A percentile compares a stretch with the other conserved stretches of the same genome.
phyloP scores from a whole-genome alignment of 176 grass and related monocot species.

The Pontederia crassipes region DNA sequence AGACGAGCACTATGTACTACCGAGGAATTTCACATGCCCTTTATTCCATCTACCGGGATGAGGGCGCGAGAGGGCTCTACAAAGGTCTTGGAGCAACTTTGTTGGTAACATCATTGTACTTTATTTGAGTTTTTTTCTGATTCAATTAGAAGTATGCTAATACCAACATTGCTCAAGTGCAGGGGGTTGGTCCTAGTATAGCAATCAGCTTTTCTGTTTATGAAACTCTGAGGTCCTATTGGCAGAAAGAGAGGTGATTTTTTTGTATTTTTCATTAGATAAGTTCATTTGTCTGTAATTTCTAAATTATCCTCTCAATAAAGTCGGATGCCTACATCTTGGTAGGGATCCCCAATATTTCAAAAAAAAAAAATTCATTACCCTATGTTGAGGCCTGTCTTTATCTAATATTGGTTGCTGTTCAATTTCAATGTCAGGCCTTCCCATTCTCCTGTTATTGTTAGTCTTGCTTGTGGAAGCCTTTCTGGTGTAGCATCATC shows the following conservation, averaged over 20 bases:
- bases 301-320: no score
- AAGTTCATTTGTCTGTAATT: no score
- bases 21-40: conserved; percentile 92
- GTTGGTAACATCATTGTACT: conserved; percentile 32
- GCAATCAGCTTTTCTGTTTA: conserved; percentile 93
- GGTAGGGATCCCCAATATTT: no score
- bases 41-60: conserved; percentile 75
- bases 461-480: conserved; percentile 93
- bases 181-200: conserved; percentile 94
- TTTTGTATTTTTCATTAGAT: background rate
- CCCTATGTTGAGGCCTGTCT: background rate
- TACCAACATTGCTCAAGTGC: conserved; percentile 5
- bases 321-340: no score
- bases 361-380: background rate
- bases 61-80: conserved; percentile 72
- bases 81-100: conserved; percentile 95
- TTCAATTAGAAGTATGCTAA: background rate
- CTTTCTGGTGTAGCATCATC: conserved; percentile 88
- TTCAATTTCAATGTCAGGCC: conserved; percentile 32
- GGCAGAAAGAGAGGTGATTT: conserved; percentile 69
- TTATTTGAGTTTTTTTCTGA: conserved; percentile 3
- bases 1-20: conserved; percentile 88
- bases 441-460: conserved; percentile 50
- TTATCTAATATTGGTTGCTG: background rate
- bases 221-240: conserved; percentile 72